Base-by-base conservation (phyloP, 345 rosid genomes). In the Capsella bursapastoris region DNA sequence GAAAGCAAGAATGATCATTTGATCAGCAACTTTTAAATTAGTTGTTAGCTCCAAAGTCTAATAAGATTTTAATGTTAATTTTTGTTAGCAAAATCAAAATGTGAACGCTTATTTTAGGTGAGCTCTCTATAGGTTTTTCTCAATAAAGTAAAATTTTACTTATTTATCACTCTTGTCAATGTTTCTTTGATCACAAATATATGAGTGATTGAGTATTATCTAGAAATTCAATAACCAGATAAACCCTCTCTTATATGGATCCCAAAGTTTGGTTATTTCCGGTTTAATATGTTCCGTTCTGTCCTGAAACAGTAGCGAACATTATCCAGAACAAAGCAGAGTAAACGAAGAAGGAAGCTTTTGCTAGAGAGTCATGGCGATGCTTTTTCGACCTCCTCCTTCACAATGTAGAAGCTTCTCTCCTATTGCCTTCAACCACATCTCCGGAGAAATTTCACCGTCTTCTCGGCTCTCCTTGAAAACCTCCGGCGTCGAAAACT, bases 391-490 rank as follows among this genome's bases (percentile, higher is more conserved):
- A 62, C 44, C 65, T 18, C 66, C 56, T 72, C 22, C 57, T 73
- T 3, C 80, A 50, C 72, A 65, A 34, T 77, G 72, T 50, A 65
- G 72, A 71, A 66, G 14, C 72, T 65, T 71, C 51, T 71, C 68
- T 65, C 43, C 50, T 31, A 14, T 6, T 40, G 6, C 50, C 0
- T 50, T 12, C 50, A 77, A 49, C 18, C 48, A 38, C 64, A 16
- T 22, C 56, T 1, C 62, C 66, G 67, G 56, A 57, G 72, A 58
- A 31, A 14, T 3, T 32, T 40, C 79, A 25, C 64, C 82, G 0
- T 62, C 83, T 0, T 73, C 82, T 47, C 81, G 64, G 49, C 48
- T 72, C 56, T 77, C 79, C 29, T 51, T 52, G 68, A 81, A 70
- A 57, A 22, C 76, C 9, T 41, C 64, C 57, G 71, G 50, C 44